Conservation (phyloP, 768 basidiomycete genomes). For the Naematelia encephala region DNA sequence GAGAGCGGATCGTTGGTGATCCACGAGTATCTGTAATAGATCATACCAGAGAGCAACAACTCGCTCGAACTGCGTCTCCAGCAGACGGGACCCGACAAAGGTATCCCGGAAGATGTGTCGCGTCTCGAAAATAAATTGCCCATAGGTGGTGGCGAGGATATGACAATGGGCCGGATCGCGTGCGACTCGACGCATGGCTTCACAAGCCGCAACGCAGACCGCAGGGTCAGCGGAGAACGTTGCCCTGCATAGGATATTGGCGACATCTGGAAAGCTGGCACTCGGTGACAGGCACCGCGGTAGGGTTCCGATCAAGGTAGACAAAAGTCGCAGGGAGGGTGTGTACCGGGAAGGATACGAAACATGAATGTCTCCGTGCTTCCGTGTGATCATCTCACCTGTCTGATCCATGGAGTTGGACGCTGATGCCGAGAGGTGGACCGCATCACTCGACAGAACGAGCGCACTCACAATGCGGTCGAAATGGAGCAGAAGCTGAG, state of each 20-base stretch:
- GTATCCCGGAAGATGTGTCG: conserved; percentile 60
- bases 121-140: conserved; percentile 71
- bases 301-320: conserved; percentile 76
- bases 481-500: conserved; percentile 60
- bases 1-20: conserved; percentile 53
- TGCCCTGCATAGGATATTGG: conserved; percentile 75
- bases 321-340: conserved; percentile 68
- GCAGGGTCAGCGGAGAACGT: conserved; percentile 79
- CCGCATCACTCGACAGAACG: conserved; percentile 74
- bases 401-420: conserved; percentile 63
- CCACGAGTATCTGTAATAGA: conserved; percentile 68
- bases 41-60: conserved; percentile 70
- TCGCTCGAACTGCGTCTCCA: conserved; percentile 65
- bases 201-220: conserved; percentile 65
- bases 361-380: conserved; percentile 55
- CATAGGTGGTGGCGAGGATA: conserved; percentile 63
- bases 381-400: conserved; percentile 61
- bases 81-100: conserved; percentile 56
- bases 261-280: conserved; percentile 59
- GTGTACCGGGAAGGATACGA: conserved; percentile 64
- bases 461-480: conserved; percentile 67
- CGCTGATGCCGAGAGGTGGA: conserved; percentile 54
- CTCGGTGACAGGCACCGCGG: conserved; percentile 69
- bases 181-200: conserved; percentile 71
- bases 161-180: conserved; percentile 59